Percentiles rank a stretch among this genome's conserved stretches.
Conservation (phyloP, 345 rosid species). For the Boechera stricta region DNA sequence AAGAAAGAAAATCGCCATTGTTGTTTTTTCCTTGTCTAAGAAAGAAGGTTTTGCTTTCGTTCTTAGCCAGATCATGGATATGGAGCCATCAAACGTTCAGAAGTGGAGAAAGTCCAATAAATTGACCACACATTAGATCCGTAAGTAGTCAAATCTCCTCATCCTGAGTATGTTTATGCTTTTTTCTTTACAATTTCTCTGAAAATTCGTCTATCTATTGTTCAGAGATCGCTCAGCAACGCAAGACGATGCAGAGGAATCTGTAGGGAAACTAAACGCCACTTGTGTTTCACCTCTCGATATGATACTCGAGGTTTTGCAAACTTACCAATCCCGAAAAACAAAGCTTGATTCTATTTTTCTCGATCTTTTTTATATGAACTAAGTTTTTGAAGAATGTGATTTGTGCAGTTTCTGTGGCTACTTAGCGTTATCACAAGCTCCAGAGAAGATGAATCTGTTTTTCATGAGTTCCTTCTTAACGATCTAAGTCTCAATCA, state of each 20-base stretch:
- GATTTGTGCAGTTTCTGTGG: conserved; percentile 17
- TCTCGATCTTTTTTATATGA: not conserved
- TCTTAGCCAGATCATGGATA: no score
- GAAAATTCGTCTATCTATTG: not conserved
- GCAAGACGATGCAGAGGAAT: not conserved
- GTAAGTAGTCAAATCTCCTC: not conserved
- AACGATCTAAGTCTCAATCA: not conserved
- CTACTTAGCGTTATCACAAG: not conserved
- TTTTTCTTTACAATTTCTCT: conserved; percentile 3
- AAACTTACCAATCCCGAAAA: no score
- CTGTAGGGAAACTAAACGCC: not conserved
- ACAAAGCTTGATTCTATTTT: not conserved
- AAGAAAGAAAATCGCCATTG: not conserved
- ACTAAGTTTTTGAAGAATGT: conserved; percentile 6
- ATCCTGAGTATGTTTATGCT: not conserved
- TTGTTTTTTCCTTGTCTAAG: not conserved
- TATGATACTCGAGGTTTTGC: conserved; percentile 24
- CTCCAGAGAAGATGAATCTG: conserved; percentile 5
- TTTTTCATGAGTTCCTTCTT: not conserved
- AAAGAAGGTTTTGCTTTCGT: not conserved
- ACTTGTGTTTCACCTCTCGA: conserved; percentile 10
- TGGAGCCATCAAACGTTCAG: not conserved
- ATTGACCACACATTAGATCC: not conserved
- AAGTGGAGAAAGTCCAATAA: not conserved
- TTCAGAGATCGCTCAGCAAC: not conserved